A percentile compares a stretch with the other conserved stretches of the same genome.
These are phyloP conservation scores for Aspergillus sp. DNA, from an alignment of 2,329 filamentous ascomycete genomes.

Conservation along the genomic window DNA sequence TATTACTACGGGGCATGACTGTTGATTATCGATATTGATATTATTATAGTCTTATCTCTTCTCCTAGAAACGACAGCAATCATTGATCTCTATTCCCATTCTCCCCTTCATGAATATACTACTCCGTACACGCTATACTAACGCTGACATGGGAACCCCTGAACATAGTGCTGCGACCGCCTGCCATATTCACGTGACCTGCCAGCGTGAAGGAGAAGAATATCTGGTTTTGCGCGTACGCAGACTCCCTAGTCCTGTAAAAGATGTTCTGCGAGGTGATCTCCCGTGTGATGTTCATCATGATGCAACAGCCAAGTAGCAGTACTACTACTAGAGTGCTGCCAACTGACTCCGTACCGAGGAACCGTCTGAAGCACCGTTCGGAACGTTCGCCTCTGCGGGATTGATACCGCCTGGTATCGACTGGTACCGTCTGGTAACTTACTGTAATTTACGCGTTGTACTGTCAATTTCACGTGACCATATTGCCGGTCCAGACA, in stretches of 20 bases:
- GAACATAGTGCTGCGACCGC: neutral
- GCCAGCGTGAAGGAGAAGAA: too few species aligned
- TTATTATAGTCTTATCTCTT: neutral
- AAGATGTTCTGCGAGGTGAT: neutral
- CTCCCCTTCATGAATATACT: neutral
- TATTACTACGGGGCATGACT: too few species aligned
- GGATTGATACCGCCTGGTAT: neutral
- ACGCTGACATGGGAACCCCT: neutral
- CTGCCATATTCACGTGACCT: neutral
- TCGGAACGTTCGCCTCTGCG: neutral
- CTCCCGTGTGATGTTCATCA: conserved; percentile 10
- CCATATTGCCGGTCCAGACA: neutral
- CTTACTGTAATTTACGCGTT: too few species aligned
- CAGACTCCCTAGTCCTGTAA: too few species aligned
- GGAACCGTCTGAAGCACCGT: neutral
- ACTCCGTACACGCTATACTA: neutral
- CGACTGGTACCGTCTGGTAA: neutral
- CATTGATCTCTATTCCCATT: neutral
- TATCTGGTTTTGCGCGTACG: too few species aligned
- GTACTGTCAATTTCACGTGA: too few species aligned
- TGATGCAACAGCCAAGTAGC: conserved; percentile 9
- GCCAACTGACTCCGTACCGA: neutral
- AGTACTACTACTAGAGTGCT: too few species aligned
- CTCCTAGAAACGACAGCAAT: neutral
- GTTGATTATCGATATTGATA: too few species aligned